phyloP scores from a whole-genome alignment of 352 stramenopile species.

The Plasmopara viticola region DNA sequence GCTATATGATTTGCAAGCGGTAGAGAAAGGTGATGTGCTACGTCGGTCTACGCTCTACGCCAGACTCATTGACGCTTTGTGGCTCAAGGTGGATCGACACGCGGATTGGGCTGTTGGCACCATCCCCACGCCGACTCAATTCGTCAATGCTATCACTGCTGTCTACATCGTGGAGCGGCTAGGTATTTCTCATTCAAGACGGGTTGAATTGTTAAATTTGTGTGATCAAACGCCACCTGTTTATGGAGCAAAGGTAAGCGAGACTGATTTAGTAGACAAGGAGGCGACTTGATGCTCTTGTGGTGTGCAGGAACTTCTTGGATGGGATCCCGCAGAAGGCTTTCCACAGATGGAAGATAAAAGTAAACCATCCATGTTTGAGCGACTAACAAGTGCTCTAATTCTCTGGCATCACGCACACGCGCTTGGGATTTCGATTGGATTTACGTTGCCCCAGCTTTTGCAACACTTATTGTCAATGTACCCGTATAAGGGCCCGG shows the following conservation, averaged over 20 bases:
- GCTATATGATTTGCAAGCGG: slow-evolving; percentile 54
- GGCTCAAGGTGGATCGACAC: slow-evolving; percentile 42
- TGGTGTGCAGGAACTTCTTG: slow-evolving; percentile 61
- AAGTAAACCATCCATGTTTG: slow-evolving; percentile 34
- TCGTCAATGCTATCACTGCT: slow-evolving; percentile 49
- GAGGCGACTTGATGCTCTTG: slow-evolving; percentile 1
- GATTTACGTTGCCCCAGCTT: slow-evolving; percentile 62
- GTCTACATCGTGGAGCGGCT: slow-evolving; percentile 75
- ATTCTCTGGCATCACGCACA: slow-evolving; percentile 64
- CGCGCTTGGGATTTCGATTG: slow-evolving; percentile 48
- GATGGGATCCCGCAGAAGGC: slow-evolving; percentile 65
- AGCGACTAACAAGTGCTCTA: slow-evolving; percentile 58
- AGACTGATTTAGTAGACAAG: background rate
- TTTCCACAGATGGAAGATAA: slow-evolving; percentile 29
- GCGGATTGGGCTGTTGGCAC: slow-evolving; percentile 33
- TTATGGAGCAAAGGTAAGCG: slow-evolving; percentile 38
- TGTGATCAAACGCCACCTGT: slow-evolving; percentile 42
- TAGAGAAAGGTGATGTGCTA: slow-evolving; percentile 43
- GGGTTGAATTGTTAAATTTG: slow-evolving; percentile 62
- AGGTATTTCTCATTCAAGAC: slow-evolving; percentile 51
- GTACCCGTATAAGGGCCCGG: slow-evolving; percentile 79
- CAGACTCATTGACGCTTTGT: slow-evolving; percentile 44
- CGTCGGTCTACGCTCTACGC: slow-evolving; percentile 47
- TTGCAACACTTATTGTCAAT: slow-evolving; percentile 66
- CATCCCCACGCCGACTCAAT: slow-evolving; percentile 40